Evolutionary conservation across 2,329 filamentous ascomycete genomes (phyloP).

Genomic region (Verticillium dahliae): DNA sequence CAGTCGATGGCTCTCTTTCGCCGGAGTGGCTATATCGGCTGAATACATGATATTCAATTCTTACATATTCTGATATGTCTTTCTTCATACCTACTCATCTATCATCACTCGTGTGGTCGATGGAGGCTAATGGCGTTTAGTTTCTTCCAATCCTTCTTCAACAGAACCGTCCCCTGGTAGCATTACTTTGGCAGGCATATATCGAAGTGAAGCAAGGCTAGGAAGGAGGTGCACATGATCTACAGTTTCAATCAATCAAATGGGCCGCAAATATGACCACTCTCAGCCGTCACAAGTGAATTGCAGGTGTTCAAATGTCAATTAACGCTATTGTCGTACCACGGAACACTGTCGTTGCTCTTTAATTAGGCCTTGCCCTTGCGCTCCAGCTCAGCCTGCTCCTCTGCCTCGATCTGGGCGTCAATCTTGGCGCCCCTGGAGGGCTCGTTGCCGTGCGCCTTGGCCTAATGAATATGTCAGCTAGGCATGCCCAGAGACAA

Average conservation of each 20-base stretch:
- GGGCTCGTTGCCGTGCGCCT: constrained; percentile 65
- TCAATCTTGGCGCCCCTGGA: constrained; percentile 68
- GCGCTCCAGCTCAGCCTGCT: constrained; percentile 55
- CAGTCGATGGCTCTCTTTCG: constrained; percentile 74
- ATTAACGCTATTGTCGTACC: background rate
- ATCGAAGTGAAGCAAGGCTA: too few species aligned
- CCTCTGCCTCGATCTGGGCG: constrained; percentile 60
- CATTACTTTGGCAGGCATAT: too few species aligned
- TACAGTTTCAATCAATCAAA: background rate
- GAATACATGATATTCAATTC: constrained; percentile 82
- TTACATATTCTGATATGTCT: constrained; percentile 93
- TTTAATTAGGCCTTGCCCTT: constrained; percentile 43
- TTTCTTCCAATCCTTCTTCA: background rate
- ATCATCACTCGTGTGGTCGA: background rate
- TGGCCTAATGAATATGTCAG: constrained; percentile 30
- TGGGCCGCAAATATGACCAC: background rate
- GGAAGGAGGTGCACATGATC: too few species aligned
- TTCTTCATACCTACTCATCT: background rate
- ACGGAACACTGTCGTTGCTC: background rate
- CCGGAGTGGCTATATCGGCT: constrained; percentile 79
- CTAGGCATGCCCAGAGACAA: background rate
- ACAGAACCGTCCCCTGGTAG: background rate
- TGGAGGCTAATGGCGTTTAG: background rate
- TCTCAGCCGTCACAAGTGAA: background rate
- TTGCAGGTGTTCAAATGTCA: background rate